Evolutionary conservation across 805 yeast genomes (phyloP), one percentile per base, ranked within the genome.

Genomic region (Komagataella pseudopastoris): DNA sequence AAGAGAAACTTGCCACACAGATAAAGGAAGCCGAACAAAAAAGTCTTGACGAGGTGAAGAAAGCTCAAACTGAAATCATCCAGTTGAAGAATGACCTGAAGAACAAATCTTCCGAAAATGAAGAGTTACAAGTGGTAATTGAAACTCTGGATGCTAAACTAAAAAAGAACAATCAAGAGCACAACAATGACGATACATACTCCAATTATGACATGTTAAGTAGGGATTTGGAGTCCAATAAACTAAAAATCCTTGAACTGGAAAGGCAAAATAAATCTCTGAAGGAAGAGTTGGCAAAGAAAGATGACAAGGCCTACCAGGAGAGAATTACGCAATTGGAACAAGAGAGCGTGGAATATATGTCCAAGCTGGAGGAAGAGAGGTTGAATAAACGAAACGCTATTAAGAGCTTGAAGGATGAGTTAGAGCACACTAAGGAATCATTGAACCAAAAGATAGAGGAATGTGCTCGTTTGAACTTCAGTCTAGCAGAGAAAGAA

Each of bases 181-280:
- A 71, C 75, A 46, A 74, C 80, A 53, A 83, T 85, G 59, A 66
- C 64, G 39, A 30, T 30, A 30, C 39, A 10, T 30, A 17, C 10
- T 44, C 23, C 46, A 20, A 44, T 17, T 44, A 44, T 20, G 88
- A 83, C 52, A 69, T 85, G 44, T 71, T 86, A n/a, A 74, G 82
- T 1, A 76, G 87, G 53, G 96, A 90, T 58, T 76, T 85, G 4
- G 93, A 86, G 59, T 65, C 79, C 23, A 76, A 86, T 47, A 85
- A 86, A 58, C 68, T 78, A 51, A 75, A 93, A 52, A 76, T 81
- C 1, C 62, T 78, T 49, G 88, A 84, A 58, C 74, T 89, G 51
- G 95, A 88, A 62, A 77, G 77, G 55, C 73, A 96, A 53, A 90
- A 88, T 59, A 86, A 17, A 6, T 44, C 46, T 12, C 16, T 44